Conservation (phyloP, 768 basidiomycete species). For the Boletus rubropictus region DNA sequence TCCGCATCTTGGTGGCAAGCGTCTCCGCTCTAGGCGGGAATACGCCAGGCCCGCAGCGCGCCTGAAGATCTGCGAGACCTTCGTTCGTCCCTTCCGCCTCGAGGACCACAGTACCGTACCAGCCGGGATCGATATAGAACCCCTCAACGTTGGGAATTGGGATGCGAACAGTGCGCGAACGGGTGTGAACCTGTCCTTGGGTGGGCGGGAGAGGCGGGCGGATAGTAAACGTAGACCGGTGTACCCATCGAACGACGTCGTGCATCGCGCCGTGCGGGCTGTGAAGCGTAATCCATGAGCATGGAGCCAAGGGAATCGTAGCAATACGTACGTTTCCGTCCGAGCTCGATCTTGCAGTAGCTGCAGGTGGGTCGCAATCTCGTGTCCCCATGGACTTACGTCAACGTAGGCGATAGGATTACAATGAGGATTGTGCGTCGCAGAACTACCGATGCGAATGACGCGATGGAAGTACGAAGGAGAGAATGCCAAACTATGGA, state of each 20-base stretch:
- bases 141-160: constrained; percentile 52
- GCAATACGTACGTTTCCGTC: constrained; percentile 67
- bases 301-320: neutral
- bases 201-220: constrained; percentile 40
- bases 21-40: constrained; percentile 56
- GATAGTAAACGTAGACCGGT: constrained; percentile 72
- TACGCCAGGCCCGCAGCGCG: constrained; percentile 60
- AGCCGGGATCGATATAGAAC: constrained; percentile 66
- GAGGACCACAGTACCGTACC: constrained; percentile 79
- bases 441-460: constrained; percentile 48
- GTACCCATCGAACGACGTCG: constrained; percentile 81
- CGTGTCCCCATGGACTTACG: constrained; percentile 70
- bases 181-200: constrained; percentile 25
- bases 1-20: constrained; percentile 29
- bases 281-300: constrained; percentile 6
- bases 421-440: constrained; percentile 37
- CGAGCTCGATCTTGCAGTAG: constrained; percentile 70
- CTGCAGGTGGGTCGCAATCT: constrained; percentile 69
- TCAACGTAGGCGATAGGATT: constrained; percentile 71
- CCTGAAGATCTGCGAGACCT: constrained; percentile 70
- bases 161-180: constrained; percentile 27
- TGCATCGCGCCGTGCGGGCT: constrained; percentile 78
- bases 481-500: constrained; percentile 74
- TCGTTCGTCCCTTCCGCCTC: constrained; percentile 89
- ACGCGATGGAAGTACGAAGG: constrained; percentile 89